phyloP scores from a whole-genome alignment of 2,329 filamentous ascomycete genomes.

The Fusarium paranaense region DNA sequence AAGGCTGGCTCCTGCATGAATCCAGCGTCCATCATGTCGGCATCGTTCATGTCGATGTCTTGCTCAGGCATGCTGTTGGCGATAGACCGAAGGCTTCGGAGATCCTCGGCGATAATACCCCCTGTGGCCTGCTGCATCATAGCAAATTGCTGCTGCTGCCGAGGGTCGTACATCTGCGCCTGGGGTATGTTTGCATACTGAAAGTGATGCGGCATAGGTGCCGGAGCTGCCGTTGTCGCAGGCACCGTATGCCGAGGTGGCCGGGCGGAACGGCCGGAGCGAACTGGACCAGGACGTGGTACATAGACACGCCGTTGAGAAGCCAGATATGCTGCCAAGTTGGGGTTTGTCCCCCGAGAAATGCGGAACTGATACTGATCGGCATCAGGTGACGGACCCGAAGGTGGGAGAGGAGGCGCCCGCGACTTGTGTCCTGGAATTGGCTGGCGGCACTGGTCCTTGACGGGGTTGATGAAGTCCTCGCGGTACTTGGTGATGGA shows the following conservation, averaged over 20 bases:
- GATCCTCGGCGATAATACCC: constrained; percentile 53
- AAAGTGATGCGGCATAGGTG: constrained; percentile 39
- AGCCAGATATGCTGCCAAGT: constrained; percentile 51
- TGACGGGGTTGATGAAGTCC: constrained; percentile 51
- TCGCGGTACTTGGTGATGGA: constrained; percentile 45
- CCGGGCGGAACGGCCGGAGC: constrained; percentile 47
- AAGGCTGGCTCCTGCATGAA: constrained; percentile 40
- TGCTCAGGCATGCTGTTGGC: constrained; percentile 45
- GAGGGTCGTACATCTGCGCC: constrained; percentile 44
- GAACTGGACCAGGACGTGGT: constrained; percentile 43
- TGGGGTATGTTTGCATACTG: constrained; percentile 36
- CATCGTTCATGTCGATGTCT: constrained; percentile 52
- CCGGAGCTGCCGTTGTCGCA: constrained; percentile 20
- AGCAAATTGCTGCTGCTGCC: constrained; percentile 46
- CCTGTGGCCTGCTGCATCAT: constrained; percentile 46
- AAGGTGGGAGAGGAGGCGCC: constrained; percentile 38
- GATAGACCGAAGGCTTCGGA: constrained; percentile 50
- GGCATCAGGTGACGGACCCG: constrained; percentile 40
- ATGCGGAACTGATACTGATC: constrained; percentile 54
- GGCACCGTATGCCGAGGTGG: constrained; percentile 43
- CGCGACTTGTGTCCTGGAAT: constrained; percentile 50
- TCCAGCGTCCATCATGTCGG: constrained; percentile 47
- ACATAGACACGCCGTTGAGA: constrained; percentile 50
- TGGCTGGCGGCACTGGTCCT: constrained; percentile 50
- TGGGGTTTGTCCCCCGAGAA: constrained; percentile 50